Evolutionary conservation across 768 basidiomycete genomes (phyloP).

Genomic region (Cyclocybe aegerita): DNA sequence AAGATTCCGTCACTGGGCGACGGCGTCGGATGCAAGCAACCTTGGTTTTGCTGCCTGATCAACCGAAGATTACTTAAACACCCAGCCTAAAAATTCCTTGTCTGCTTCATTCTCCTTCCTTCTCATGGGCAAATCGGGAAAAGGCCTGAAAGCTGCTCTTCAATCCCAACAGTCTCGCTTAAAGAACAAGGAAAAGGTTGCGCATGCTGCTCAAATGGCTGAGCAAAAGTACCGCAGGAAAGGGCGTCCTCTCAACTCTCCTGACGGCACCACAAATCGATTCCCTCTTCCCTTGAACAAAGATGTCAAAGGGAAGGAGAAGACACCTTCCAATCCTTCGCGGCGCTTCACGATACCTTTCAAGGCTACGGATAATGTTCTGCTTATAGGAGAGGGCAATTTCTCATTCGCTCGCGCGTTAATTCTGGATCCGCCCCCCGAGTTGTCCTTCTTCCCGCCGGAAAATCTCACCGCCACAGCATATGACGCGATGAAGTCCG

Average conservation of each 20-base stretch:
- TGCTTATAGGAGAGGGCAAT: conserved; percentile 91
- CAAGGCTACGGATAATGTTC: conserved; percentile 58
- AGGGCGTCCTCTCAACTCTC: conserved; percentile 4
- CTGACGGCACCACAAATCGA: conserved; percentile 6
- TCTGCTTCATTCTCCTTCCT: background rate
- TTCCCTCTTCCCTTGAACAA: background rate
- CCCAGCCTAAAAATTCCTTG: background rate
- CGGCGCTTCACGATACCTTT: conserved; percentile 63
- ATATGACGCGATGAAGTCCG: conserved; percentile 82
- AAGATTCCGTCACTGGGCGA: background rate
- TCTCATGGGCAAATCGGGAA: conserved; percentile 45
- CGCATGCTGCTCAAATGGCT: conserved; percentile 50
- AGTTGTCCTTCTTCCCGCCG: conserved; percentile 53
- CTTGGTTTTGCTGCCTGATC: no score
- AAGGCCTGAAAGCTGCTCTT: conserved; percentile 67
- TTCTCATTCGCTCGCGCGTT: conserved; percentile 89
- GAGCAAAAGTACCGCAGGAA: conserved; percentile 45
- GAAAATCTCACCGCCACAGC: conserved; percentile 81
- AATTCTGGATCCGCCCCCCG: conserved; percentile 44
- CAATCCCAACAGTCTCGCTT: conserved; percentile 69
- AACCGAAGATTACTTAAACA: background rate
- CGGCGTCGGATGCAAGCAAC: background rate
- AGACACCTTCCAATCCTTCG: conserved; percentile 21
- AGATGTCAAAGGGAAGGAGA: conserved; percentile 35
- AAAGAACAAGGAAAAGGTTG: conserved; percentile 57